Evolutionary conservation across 305 asterid genomes (phyloP).

Genomic region (Fraxinus sp.): DNA sequence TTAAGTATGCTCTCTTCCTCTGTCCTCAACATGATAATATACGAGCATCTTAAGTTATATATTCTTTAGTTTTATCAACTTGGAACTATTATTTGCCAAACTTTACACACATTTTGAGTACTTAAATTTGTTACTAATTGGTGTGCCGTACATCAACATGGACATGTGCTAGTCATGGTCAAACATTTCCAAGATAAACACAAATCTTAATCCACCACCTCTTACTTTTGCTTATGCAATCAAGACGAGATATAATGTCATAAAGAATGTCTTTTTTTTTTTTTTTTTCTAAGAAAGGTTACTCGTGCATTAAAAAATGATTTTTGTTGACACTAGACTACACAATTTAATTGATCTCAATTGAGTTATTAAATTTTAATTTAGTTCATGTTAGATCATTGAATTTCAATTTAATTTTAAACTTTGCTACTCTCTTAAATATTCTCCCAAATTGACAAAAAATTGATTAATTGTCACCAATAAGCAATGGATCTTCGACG

Average conservation of each 20-base stretch:
- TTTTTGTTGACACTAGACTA: neutral
- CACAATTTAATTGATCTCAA: neutral
- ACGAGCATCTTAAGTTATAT: too few species aligned
- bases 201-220: neutral
- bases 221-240: neutral
- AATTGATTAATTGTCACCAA: neutral
- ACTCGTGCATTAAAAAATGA: neutral
- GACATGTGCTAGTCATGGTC: neutral
- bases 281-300: neutral
- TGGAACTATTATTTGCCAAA: neutral
- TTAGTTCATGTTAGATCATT: neutral
- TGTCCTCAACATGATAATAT: too few species aligned
- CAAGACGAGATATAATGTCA: neutral
- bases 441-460: neutral
- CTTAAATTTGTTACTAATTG: neutral
- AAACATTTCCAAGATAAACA: constrained; percentile 4
- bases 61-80: too few species aligned
- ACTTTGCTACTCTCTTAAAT: neutral
- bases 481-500: neutral
- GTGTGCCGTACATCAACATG: neutral
- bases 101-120: neutral
- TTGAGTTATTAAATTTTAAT: neutral
- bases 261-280: neutral
- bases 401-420: neutral
- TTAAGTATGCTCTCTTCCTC: too few species aligned